These are phyloP conservation scores for Cladosporium phlei DNA, from an alignment of 2,329 filamentous ascomycete species.

Conservation along the genomic window DNA sequence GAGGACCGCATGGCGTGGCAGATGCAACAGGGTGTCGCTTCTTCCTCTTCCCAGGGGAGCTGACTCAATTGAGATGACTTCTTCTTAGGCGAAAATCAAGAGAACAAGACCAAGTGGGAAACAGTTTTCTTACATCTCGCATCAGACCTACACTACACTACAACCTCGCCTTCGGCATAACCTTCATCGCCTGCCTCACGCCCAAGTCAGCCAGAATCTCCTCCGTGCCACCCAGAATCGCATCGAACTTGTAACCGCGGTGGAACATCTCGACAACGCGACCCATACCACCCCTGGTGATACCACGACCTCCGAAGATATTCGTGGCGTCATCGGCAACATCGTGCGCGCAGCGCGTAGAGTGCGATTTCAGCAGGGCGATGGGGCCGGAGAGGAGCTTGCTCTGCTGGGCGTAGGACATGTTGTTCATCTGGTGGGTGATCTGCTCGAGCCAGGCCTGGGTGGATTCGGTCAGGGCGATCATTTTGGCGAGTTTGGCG, in stretches of 20 bases:
- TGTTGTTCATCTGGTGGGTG: conserved; percentile 82
- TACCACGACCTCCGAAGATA: conserved; percentile 76
- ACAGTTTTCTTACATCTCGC: no score
- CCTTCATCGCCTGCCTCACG: conserved; percentile 76
- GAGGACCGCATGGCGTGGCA: no score
- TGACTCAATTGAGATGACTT: no score
- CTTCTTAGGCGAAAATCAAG: no score
- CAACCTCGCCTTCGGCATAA: conserved; percentile 79
- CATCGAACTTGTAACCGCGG: conserved; percentile 70
- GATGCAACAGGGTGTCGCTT: no score
- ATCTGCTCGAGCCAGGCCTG: conserved; percentile 82
- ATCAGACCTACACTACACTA: conserved; percentile 36
- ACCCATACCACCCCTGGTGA: conserved; percentile 81
- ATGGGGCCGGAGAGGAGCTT: conserved; percentile 75
- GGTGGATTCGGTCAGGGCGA: conserved; percentile 72
- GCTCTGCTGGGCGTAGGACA: conserved; percentile 73
- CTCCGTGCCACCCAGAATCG: conserved; percentile 69
- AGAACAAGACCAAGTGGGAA: no score
- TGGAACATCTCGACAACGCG: conserved; percentile 79
- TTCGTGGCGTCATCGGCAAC: conserved; percentile 79
- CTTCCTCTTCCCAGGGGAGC: no score
- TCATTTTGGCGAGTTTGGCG: conserved; percentile 86
- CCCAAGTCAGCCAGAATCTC: conserved; percentile 78
- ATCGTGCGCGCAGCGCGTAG: conserved; percentile 72
- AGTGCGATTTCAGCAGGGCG: conserved; percentile 73